Percentiles rank a stretch among this genome's conserved stretches.
Evolutionary conservation across 164 flowering plant species (phyloP).

Genomic region (Liquidambar formosana): DNA sequence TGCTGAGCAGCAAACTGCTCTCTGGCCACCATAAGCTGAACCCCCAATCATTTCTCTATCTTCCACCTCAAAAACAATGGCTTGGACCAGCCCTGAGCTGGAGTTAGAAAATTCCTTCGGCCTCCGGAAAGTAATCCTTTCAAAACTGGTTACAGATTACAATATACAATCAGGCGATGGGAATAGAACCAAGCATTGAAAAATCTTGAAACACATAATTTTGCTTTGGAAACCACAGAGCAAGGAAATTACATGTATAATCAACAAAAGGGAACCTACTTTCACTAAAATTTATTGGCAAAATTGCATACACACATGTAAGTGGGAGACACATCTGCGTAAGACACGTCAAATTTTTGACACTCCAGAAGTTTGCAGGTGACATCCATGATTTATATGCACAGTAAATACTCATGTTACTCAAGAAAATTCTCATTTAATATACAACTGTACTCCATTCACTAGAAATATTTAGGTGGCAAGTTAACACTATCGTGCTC

Average conservation of each 20-base stretch:
- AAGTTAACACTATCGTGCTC: no score
- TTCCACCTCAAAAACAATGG: constrained; percentile 91
- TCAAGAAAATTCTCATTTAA: no score
- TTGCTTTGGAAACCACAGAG: background rate
- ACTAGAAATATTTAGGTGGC: no score
- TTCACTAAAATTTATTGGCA: background rate
- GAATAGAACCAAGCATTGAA: background rate
- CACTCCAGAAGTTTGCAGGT: background rate
- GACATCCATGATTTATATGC: background rate
- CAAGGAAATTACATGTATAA: background rate
- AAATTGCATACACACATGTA: background rate
- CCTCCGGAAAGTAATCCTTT: constrained; percentile 73
- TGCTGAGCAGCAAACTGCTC: constrained; percentile 90
- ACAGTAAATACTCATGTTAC: background rate
- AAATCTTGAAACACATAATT: background rate
- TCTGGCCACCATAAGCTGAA: constrained; percentile 98
- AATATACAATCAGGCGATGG: background rate
- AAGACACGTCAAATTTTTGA: background rate
- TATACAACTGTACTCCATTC: no score
- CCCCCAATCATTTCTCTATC: constrained; percentile 93
- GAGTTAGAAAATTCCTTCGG: constrained; percentile 48
- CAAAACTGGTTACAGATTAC: constrained; percentile 59
- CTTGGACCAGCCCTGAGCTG: constrained; percentile 64
- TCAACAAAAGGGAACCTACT: background rate
- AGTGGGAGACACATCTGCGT: background rate